These are phyloP conservation scores for Ascochyta viciae-villosae DNA, from an alignment of 2,329 filamentous ascomycete species.

Conservation along the genomic window DNA sequence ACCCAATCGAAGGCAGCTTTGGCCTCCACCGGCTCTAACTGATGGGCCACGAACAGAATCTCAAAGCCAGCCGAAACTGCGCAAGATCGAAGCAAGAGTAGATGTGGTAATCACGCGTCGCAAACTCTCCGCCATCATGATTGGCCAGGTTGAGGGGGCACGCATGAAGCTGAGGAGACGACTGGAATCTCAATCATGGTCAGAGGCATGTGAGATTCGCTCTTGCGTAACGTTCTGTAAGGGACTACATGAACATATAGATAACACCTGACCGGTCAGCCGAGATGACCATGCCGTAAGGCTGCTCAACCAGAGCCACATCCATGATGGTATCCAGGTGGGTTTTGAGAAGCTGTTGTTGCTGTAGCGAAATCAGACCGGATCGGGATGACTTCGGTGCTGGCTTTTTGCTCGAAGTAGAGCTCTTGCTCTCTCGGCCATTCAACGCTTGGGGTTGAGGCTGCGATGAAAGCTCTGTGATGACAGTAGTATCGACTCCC, in stretches of 20 bases:
- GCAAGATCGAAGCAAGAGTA: not conserved
- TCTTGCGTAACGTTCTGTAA: not conserved
- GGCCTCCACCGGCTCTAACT: not conserved
- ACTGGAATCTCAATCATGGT: no score
- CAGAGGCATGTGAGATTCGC: not conserved
- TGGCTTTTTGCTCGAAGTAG: conserved; percentile 46
- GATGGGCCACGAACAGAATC: not conserved
- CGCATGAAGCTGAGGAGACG: not conserved
- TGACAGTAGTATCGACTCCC: conserved; percentile 50
- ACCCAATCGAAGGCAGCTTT: conserved; percentile 3
- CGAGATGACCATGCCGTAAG: conserved; percentile 91
- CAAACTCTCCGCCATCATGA: not conserved
- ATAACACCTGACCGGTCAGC: conserved; percentile 89
- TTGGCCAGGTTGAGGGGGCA: not conserved
- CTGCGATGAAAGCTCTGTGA: conserved; percentile 47
- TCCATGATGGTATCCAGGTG: conserved; percentile 90
- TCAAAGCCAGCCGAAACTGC: not conserved
- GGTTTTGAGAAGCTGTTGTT: conserved; percentile 82
- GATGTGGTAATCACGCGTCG: not conserved
- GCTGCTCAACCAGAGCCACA: conserved; percentile 84
- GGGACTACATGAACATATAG: conserved; percentile 73
- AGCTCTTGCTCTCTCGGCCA: conserved; percentile 37
- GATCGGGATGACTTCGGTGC: conserved; percentile 67
- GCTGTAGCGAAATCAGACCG: conserved; percentile 91
- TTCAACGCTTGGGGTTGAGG: conserved; percentile 22